Evolutionary conservation across 2,329 filamentous ascomycete species (phyloP).

Genomic region (Cladosporium sp.): DNA sequence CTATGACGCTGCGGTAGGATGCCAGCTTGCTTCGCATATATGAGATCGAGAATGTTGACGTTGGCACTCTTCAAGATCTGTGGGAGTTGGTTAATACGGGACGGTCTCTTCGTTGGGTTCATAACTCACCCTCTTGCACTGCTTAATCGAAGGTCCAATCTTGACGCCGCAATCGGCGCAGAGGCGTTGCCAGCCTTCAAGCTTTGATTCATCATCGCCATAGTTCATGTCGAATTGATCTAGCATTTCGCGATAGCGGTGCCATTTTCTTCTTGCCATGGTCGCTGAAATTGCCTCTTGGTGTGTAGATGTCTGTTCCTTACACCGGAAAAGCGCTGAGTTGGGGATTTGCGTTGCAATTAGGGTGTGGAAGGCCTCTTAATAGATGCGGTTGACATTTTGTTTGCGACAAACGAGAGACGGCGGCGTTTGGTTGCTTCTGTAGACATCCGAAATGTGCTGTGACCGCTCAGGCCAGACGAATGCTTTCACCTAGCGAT

Average conservation of each 20-base stretch:
- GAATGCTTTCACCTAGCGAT: too few relatives aligned
- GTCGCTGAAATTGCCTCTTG: too few relatives aligned
- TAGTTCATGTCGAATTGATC: slow-evolving; percentile 9
- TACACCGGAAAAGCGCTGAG: too few relatives aligned
- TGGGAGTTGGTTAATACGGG: not conserved
- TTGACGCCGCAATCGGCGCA: not conserved
- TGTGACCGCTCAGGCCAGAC: too few relatives aligned
- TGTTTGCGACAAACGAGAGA: too few relatives aligned
- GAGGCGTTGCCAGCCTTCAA: not conserved
- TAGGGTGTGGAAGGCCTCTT: too few relatives aligned
- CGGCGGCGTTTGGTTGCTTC: too few relatives aligned
- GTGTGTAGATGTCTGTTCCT: too few relatives aligned
- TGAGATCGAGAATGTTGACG: slow-evolving; percentile 7
- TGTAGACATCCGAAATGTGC: too few relatives aligned
- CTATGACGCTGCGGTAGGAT: slow-evolving; percentile 13
- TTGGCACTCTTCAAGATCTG: not conserved
- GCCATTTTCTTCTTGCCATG: not conserved
- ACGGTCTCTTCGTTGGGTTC: too few relatives aligned
- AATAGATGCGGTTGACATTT: too few relatives aligned
- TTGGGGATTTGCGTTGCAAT: too few relatives aligned
- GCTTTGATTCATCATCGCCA: slow-evolving; percentile 5
- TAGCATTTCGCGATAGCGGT: not conserved
- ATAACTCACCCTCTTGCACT: not conserved
- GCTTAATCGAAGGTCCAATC: not conserved
- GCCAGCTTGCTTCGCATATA: not conserved